Conservation (phyloP, 208 protist genomes). For the Tritrichomonas foetus region DNA sequence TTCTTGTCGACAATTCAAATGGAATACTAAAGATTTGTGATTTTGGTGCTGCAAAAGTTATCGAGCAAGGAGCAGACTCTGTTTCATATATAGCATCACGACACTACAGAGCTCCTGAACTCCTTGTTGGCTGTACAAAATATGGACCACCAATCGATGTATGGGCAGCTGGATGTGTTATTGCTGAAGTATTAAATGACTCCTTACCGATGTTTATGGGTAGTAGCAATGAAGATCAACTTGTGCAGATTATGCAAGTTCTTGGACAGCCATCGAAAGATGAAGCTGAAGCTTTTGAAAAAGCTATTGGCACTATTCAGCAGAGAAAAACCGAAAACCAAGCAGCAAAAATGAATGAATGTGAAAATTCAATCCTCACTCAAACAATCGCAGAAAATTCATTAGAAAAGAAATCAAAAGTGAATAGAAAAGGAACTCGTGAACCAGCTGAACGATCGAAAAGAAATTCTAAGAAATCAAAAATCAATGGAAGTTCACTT, state of each 20-base stretch:
- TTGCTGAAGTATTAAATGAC: neutral
- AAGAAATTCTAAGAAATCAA: too few relatives aligned
- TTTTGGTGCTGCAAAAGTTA: constrained; percentile 72
- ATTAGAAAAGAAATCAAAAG: too few relatives aligned
- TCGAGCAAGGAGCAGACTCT: constrained; percentile 71
- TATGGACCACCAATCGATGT: constrained; percentile 84
- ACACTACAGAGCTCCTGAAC: constrained; percentile 85
- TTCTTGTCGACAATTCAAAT: constrained; percentile 72
- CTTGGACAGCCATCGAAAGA: neutral
- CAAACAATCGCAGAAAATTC: too few relatives aligned
- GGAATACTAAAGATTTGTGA: constrained; percentile 84
- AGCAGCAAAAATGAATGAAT: too few relatives aligned
- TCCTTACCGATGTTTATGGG: neutral
- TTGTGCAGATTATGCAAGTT: neutral
- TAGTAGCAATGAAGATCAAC: neutral
- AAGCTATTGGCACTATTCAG: too few relatives aligned
- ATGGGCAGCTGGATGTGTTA: too few relatives aligned
- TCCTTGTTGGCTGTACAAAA: constrained; percentile 77
- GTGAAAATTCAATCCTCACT: too few relatives aligned
- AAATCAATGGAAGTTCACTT: too few relatives aligned
- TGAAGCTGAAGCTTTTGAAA: neutral
- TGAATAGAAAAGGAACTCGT: too few relatives aligned
- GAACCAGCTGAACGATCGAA: too few relatives aligned
- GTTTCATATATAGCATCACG: constrained; percentile 83
- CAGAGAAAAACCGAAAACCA: too few relatives aligned